Evolutionary conservation across 2,329 filamentous ascomycete species (phyloP).

Genomic region (Lizonia empirigonia): DNA sequence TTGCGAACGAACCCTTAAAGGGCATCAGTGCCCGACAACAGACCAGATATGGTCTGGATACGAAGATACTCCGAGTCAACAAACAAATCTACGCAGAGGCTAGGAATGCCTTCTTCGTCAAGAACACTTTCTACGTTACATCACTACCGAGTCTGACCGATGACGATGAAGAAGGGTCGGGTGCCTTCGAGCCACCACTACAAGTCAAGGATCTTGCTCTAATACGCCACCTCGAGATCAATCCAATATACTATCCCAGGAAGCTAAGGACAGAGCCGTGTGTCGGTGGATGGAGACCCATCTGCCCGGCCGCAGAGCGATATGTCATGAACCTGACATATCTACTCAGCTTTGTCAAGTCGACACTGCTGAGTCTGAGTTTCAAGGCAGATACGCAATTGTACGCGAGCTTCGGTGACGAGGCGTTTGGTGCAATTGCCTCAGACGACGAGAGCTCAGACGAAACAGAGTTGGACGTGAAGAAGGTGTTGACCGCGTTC

Average conservation of each 20-base stretch:
- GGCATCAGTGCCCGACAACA: slow-evolving; percentile 26
- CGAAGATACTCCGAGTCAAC: slow-evolving; percentile 47
- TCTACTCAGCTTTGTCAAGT: slow-evolving; percentile 19
- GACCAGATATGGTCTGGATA: slow-evolving; percentile 39
- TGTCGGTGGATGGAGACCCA: slow-evolving; percentile 21
- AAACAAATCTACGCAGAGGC: slow-evolving; percentile 51
- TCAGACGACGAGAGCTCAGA: slow-evolving; percentile 2
- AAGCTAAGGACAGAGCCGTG: not conserved
- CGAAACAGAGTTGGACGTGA: slow-evolving; percentile 19
- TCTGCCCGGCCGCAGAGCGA: slow-evolving; percentile 24
- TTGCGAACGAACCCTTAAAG: slow-evolving; percentile 25
- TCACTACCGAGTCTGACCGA: slow-evolving; percentile 15
- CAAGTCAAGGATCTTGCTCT: slow-evolving; percentile 25
- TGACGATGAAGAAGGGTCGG: slow-evolving; percentile 14
- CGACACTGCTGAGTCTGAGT: slow-evolving; percentile 16
- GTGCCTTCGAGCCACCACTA: slow-evolving; percentile 38
- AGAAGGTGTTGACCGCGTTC: slow-evolving; percentile 32
- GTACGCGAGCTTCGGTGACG: slow-evolving; percentile 13
- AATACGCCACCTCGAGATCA: slow-evolving; percentile 35
- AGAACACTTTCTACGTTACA: slow-evolving; percentile 47
- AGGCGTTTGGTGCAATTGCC: not conserved
- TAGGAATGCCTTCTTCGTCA: slow-evolving; percentile 48
- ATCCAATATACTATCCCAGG: slow-evolving; percentile 34
- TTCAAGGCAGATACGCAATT: slow-evolving; percentile 24
- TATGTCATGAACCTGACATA: slow-evolving; percentile 30